phyloP scores from a whole-genome alignment of 805 yeast species.

The Starmerella floris region DNA sequence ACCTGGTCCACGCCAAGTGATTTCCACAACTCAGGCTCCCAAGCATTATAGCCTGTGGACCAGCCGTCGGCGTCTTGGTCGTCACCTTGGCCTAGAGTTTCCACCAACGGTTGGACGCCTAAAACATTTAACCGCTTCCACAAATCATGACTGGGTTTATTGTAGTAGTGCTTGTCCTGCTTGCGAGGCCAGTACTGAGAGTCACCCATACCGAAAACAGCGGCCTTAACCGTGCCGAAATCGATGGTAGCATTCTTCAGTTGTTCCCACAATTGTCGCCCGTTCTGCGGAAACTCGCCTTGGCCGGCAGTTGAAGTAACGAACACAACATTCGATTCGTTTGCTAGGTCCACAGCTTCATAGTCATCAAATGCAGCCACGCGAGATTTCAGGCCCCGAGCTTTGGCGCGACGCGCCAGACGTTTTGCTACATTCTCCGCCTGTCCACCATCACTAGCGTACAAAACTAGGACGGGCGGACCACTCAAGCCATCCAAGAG shows the following conservation, averaged over 20 bases:
- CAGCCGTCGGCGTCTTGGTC: conserved; percentile 96
- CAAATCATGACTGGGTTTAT: conserved; percentile 76
- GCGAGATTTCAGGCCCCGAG: conserved; percentile 59
- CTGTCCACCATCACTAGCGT: conserved; percentile 86
- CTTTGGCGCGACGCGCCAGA: conserved; percentile 62
- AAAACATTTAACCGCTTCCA: conserved; percentile 48
- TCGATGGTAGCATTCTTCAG: conserved; percentile 47
- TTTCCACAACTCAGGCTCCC: conserved; percentile 80
- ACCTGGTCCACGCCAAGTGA: conserved; percentile 75
- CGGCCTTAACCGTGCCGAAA: conserved; percentile 36
- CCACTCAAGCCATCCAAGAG: conserved; percentile 80
- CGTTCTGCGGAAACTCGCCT: conserved; percentile 78
- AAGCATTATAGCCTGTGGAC: conserved; percentile 74
- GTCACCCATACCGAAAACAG: conserved; percentile 71
- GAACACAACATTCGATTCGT: conserved; percentile 55
- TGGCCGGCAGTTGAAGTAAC: conserved; percentile 71
- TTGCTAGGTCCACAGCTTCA: conserved; percentile 47
- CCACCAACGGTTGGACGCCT: conserved; percentile 61
- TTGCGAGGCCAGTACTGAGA: conserved; percentile 92
- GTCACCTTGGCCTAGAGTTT: conserved; percentile 80
- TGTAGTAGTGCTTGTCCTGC: conserved; percentile 86
- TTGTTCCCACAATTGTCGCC: conserved; percentile 63
- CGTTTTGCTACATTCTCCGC: conserved; percentile 74
- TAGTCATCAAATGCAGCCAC: conserved; percentile 59
- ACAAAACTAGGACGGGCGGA: conserved; percentile 76